Evolutionary conservation across 139 green algal species (phyloP).

Genomic region (Chlamydomonas asymmetrica): DNA sequence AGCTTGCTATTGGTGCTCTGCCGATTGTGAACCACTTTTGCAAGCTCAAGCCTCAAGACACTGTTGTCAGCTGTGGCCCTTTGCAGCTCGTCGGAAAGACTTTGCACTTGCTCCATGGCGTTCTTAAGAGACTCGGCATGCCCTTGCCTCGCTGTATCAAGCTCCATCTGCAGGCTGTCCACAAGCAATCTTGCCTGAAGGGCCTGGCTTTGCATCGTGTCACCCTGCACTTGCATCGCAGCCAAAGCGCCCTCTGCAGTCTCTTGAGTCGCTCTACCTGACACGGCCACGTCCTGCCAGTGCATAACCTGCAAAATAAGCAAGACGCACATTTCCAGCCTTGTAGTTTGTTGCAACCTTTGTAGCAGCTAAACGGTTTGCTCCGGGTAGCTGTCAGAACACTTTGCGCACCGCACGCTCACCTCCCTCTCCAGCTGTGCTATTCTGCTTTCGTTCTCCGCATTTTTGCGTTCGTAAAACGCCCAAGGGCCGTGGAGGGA

Average conservation of each 20-base stretch:
- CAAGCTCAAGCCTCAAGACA: conserved; percentile 19
- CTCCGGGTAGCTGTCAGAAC: not conserved
- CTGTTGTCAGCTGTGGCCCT: conserved; percentile 20
- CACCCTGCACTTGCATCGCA: conserved; percentile 11
- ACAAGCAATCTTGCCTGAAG: conserved; percentile 6
- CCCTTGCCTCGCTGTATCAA: not conserved
- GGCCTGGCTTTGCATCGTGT: conserved; percentile 3
- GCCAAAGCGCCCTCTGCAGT: too few species aligned
- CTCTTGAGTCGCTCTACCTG: not conserved
- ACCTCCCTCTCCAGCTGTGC: conserved; percentile 6
- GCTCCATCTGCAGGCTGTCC: conserved; percentile 10
- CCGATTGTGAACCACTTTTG: conserved; percentile 25
- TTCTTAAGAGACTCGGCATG: not conserved
- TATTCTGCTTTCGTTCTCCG: conserved; percentile 20
- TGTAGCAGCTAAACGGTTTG: not conserved
- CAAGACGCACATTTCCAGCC: not conserved
- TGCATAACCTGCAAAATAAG: not conserved
- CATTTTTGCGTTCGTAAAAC: conserved; percentile 27
- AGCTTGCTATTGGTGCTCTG: conserved; percentile 20
- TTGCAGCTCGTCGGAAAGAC: conserved; percentile 5
- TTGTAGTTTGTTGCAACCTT: not conserved
- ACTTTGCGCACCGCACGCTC: not conserved
- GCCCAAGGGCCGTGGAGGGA: conserved; percentile 32
- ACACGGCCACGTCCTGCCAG: not conserved
- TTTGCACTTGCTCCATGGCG: not conserved